A percentile compares a stretch with the other conserved stretches of the same genome.
These are phyloP conservation scores for Metschnikowia peoriensis DNA, from an alignment of 805 yeast species.

Conservation along the genomic window DNA sequence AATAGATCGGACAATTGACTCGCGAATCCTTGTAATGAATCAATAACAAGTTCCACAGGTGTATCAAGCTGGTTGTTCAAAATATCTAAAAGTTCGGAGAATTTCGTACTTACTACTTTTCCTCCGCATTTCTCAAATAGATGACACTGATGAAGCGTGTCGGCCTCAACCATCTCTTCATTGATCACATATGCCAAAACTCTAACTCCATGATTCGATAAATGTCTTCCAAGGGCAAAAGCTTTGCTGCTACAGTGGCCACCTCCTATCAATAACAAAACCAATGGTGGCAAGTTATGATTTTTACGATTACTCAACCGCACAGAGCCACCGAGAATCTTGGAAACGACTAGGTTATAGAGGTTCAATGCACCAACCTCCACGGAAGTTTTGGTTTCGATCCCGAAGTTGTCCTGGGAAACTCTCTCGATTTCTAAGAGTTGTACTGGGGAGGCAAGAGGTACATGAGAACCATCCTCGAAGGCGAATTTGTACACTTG, in stretches of 20 bases:
- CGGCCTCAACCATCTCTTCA: constrained; percentile 39
- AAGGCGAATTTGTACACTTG: constrained; percentile 13
- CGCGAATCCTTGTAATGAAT: constrained; percentile 84
- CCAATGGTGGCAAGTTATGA: constrained; percentile 78
- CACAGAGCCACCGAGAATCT: constrained; percentile 62
- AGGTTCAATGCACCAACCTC: constrained; percentile 74
- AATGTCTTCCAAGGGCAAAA: constrained; percentile 74
- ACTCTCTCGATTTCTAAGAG: constrained; percentile 70
- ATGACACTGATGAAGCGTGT: constrained; percentile 49
- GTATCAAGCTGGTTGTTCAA: constrained; percentile 52
- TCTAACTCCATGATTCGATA: constrained; percentile 70
- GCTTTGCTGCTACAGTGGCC: constrained; percentile 74
- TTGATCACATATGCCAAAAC: constrained; percentile 52
- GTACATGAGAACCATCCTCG: constrained; percentile 31
- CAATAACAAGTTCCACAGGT: constrained; percentile 77
- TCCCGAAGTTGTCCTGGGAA: constrained; percentile 48
- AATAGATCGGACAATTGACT: constrained; percentile 59
- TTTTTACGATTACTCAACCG: constrained; percentile 59
- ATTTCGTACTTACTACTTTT: constrained; percentile 43
- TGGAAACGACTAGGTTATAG: constrained; percentile 52
- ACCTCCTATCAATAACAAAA: constrained; percentile 70
- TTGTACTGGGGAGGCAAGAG: constrained; percentile 76
- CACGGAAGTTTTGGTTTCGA: constrained; percentile 45
- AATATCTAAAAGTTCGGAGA: constrained; percentile 35
- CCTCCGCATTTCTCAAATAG: constrained; percentile 67